Conservation (phyloP, 768 basidiomycete species). For the Kwoniella sp. region DNA sequence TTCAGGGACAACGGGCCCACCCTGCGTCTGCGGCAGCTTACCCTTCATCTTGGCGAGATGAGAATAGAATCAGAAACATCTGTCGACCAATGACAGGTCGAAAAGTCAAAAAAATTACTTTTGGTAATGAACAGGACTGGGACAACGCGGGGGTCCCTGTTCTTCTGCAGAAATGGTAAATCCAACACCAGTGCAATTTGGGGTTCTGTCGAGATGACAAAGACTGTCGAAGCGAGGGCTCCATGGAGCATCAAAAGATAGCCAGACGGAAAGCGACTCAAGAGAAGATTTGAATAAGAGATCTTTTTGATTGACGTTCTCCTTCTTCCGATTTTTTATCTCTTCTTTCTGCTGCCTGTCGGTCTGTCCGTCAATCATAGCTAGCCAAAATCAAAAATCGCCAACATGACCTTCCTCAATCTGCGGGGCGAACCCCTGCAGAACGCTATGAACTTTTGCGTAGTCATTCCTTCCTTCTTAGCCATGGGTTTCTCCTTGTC, state of each 20-base stretch:
- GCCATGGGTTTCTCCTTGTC: constrained; percentile 31
- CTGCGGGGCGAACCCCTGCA: constrained; percentile 23
- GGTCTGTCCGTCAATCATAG: too few species aligned
- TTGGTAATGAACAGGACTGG: too few species aligned
- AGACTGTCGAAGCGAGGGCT: background rate
- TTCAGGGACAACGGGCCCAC: background rate
- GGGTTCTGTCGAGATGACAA: background rate
- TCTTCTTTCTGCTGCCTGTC: too few species aligned
- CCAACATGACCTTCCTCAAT: background rate
- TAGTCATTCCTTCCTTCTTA: constrained; percentile 30
- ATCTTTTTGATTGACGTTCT: too few species aligned
- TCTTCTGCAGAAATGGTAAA: background rate
- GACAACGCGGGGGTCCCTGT: background rate
- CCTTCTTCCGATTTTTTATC: too few species aligned
- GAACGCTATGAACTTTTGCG: constrained; percentile 27
- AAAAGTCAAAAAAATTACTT: background rate
- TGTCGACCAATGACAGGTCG: background rate
- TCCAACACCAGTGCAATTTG: background rate
- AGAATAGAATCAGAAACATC: background rate
- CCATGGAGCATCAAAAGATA: background rate
- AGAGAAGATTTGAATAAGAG: background rate
- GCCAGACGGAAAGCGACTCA: background rate
- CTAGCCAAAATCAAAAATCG: background rate
- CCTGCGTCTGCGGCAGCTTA: background rate
- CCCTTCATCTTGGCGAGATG: background rate